Evolutionary conservation across 139 green algal species (phyloP).

Genomic region (Chlamydomonas sp.): DNA sequence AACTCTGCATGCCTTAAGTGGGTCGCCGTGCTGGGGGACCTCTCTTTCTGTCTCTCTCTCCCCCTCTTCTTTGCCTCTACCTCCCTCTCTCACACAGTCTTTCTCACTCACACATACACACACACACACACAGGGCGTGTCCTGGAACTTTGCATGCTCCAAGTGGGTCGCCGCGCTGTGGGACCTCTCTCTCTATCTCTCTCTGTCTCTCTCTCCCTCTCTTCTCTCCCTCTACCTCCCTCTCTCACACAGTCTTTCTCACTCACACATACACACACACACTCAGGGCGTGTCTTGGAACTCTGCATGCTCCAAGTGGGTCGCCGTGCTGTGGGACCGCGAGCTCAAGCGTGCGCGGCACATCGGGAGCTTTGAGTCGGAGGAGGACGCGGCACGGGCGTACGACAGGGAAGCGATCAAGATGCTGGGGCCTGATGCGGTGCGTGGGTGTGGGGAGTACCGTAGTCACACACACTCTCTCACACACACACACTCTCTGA

Average conservation of each 20-base stretch:
- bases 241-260: too few relatives aligned
- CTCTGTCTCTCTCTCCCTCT: too few relatives aligned
- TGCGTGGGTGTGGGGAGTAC: too few relatives aligned
- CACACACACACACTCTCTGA: too few relatives aligned
- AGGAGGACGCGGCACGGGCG: constrained; percentile 49
- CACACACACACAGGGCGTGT: constrained; percentile 38
- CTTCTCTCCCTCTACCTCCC: too few relatives aligned
- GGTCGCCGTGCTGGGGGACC: constrained; percentile 49
- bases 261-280: too few relatives aligned
- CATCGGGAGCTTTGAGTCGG: constrained; percentile 54
- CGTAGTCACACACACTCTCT: too few relatives aligned
- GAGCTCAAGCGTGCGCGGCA: constrained; percentile 48
- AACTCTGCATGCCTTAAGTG: constrained; percentile 38
- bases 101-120: too few relatives aligned
- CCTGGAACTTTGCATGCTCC: constrained; percentile 40
- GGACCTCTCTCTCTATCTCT: too few relatives aligned
- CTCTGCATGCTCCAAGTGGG: constrained; percentile 42
- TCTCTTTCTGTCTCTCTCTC: too few relatives aligned
- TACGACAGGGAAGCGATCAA: constrained; percentile 55
- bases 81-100: too few relatives aligned
- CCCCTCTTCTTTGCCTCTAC: too few relatives aligned
- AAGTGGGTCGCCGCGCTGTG: constrained; percentile 50
- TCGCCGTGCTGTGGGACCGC: constrained; percentile 50
- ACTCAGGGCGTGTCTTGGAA: constrained; percentile 54
- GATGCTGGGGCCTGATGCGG: constrained; percentile 38